phyloP scores from a whole-genome alignment of 768 basidiomycete species.

The Psilocybe sp. region DNA sequence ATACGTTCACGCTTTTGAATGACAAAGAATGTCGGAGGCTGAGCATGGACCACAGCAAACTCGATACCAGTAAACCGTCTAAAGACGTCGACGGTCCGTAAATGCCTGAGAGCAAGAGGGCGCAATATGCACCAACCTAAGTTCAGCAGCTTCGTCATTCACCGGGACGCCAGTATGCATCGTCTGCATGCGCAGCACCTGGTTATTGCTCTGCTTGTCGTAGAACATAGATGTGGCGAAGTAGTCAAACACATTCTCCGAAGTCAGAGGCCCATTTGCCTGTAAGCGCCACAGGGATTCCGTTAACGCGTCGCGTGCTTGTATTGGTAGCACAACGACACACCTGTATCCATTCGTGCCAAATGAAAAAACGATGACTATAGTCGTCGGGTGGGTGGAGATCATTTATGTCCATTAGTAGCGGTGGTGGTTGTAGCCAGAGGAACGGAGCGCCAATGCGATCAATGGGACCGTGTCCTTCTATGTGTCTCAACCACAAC shows the following conservation, averaged over 20 bases:
- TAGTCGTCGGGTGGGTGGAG: slow-evolving; percentile 82
- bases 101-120: slow-evolving; percentile 1
- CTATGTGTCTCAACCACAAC: slow-evolving; percentile 20
- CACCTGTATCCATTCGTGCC: slow-evolving; percentile 89
- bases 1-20: slow-evolving; percentile 86
- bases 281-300: slow-evolving; percentile 21
- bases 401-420: slow-evolving; percentile 49
- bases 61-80: slow-evolving; percentile 88
- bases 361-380: slow-evolving; percentile 81
- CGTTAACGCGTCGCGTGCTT: background rate
- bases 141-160: slow-evolving; percentile 80
- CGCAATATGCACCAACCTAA: slow-evolving; percentile 56
- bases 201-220: slow-evolving; percentile 92
- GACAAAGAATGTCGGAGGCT: slow-evolving; percentile 80
- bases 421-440: slow-evolving; percentile 15
- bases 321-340: slow-evolving; percentile 1
- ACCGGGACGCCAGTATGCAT: slow-evolving; percentile 79
- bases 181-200: slow-evolving; percentile 91
- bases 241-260: slow-evolving; percentile 85
- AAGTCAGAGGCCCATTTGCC: slow-evolving; percentile 76
- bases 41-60: slow-evolving; percentile 79
- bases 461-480: slow-evolving; percentile 5
- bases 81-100: slow-evolving; percentile 5
- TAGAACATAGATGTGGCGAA: slow-evolving; percentile 91
- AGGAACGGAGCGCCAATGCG: slow-evolving; percentile 16